A percentile compares a stretch with the other conserved stretches of the same genome.
Conservation (phyloP, 805 yeast genomes). For the Pichia heedii region DNA sequence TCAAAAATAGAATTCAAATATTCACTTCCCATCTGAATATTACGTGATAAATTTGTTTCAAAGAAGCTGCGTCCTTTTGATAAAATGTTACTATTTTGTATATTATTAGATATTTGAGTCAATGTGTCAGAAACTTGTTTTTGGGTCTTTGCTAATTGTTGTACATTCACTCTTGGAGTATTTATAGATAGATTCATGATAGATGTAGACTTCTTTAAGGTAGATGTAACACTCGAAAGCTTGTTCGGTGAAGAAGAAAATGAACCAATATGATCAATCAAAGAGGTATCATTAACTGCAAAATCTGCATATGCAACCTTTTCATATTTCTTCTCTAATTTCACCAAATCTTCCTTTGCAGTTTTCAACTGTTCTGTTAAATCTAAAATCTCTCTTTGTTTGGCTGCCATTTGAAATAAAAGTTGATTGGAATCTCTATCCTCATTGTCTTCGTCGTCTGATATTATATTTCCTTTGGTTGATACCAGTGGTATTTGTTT, state of each 20-base stretch:
- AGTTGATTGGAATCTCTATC: constrained; percentile 18
- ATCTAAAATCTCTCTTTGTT: constrained; percentile 45
- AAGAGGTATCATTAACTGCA: not conserved
- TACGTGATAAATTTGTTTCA: constrained; percentile 18
- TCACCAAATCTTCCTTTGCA: constrained; percentile 31
- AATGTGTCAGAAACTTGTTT: constrained; percentile 14
- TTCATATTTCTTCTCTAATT: constrained; percentile 27
- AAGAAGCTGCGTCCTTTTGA: constrained; percentile 20
- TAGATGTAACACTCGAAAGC: not conserved
- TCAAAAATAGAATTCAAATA: constrained; percentile 11
- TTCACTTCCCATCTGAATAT: constrained; percentile 10
- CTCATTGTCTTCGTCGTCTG: not conserved
- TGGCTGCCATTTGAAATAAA: constrained; percentile 36
- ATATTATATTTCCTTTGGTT: not conserved
- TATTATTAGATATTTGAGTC: constrained; percentile 17
- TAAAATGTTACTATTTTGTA: constrained; percentile 19
- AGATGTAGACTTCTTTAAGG: constrained; percentile 11
- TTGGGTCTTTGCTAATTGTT: constrained; percentile 8
- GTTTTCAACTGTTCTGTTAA: constrained; percentile 35
- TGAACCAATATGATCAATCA: not conserved
- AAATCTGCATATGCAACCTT: not conserved
- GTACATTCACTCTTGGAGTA: constrained; percentile 1
- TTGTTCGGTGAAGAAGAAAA: not conserved
- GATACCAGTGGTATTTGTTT: no score
- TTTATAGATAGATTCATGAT: constrained; percentile 9